Evolutionary conservation across 2,329 filamentous ascomycete species (phyloP), one percentile per base, ranked within the genome.

Genomic region (Xylaria sp.): DNA sequence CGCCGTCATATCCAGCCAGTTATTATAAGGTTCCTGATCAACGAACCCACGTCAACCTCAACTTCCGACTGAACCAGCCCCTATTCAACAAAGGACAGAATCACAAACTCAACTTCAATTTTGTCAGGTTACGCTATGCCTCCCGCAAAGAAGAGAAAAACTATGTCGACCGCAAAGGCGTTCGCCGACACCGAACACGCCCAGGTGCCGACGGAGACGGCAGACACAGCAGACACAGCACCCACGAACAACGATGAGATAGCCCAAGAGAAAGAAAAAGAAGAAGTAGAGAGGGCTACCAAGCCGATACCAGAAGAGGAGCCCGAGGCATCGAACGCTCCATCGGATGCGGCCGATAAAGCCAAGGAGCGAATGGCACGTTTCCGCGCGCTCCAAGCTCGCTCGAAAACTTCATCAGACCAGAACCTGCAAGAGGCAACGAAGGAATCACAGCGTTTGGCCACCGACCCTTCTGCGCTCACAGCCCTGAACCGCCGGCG

Each of bases 311-410:
- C 29, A 17, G 37, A 34, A 26, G 57, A 60, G 8, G 41, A 66
- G 19, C 16, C 54, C 24, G 11, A 57, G 37, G 39, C 63, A 34
- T 44, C 59, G 16, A 50, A 39, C 29, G 26, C 61, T 22, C 50
- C 53, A 17, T 19, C 53, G 22, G 52, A 63, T 29, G 51, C 63
- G 7, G 59, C 63, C 24, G 56, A 62, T 22, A 81, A 82, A 63
- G 76, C 82, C 24, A 76, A 84, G 63, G 88, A 92, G 50, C 85
- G 91, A 51, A 78, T 86, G 72, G 90, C 90, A 45, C 87, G 90
- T 61, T 97, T 97, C 79, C 92, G 92, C 70, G 89, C 90, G 2
- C 85, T 97, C 16, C 87, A 95, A 74, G 89, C 89, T 21, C 88
- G 91, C 65, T 88, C 89, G 45, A 86, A 92, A 78, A 78, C 81